Conservation (phyloP, 768 basidiomycete species). For the Dentipellis sp. region DNA sequence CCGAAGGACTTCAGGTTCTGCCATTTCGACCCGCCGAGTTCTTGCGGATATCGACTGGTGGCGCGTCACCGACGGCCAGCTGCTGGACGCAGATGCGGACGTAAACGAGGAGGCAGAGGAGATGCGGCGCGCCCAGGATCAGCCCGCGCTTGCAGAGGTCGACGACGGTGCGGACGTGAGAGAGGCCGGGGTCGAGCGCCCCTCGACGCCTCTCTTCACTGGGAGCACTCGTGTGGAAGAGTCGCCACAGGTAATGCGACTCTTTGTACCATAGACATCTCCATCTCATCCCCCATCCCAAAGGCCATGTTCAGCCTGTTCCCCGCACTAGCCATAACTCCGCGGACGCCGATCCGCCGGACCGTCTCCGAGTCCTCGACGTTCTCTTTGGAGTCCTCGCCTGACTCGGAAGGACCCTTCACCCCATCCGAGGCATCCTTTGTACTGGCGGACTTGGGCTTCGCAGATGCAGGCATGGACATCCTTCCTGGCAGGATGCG, state of each 20-base stretch:
- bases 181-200: slow-evolving; percentile 20
- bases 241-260: slow-evolving; percentile 8
- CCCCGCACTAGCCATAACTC: slow-evolving; percentile 2
- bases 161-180: background rate
- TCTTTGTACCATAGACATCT: background rate
- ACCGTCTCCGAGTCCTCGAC: slow-evolving; percentile 10
- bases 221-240: slow-evolving; percentile 24
- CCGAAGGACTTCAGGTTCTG: slow-evolving; percentile 63
- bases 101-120: slow-evolving; percentile 27
- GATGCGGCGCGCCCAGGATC: slow-evolving; percentile 8
- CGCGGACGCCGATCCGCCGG: slow-evolving; percentile 24
- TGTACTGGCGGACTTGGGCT: slow-evolving; percentile 6
- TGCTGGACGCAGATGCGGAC: slow-evolving; percentile 28
- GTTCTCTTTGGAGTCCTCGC: slow-evolving; percentile 13
- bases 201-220: slow-evolving; percentile 31
- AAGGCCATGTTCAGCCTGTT: background rate
- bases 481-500: slow-evolving; percentile 5
- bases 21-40: slow-evolving; percentile 55
- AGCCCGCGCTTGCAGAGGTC: slow-evolving; percentile 9
- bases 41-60: slow-evolving; percentile 87
- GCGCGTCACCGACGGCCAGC: slow-evolving; percentile 69
- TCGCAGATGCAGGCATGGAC: slow-evolving; percentile 11
- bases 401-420: slow-evolving; percentile 3
- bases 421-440: slow-evolving; percentile 14
- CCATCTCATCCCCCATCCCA: background rate